A percentile compares a stretch with the other conserved stretches of the same genome.
phyloP scores from a whole-genome alignment of 2,329 filamentous ascomycete genomes.

The Penicillium sp. region DNA sequence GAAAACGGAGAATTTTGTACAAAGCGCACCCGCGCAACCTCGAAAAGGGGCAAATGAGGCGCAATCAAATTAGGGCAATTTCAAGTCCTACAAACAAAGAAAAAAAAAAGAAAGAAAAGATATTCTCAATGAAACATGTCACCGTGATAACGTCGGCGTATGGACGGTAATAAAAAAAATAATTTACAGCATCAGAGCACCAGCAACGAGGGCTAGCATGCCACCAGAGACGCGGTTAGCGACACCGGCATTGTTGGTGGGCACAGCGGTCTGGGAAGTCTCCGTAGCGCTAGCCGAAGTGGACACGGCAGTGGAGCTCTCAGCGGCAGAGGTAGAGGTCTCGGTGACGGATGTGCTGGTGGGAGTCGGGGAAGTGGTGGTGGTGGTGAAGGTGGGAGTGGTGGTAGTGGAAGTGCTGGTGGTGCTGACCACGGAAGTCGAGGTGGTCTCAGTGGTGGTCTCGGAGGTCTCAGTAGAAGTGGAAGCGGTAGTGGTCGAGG shows the following conservation, averaged over 20 bases:
- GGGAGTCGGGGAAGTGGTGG: conserved; percentile 11
- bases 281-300: conserved; percentile 8
- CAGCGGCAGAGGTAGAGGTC: conserved; percentile 18
- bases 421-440: conserved; percentile 14
- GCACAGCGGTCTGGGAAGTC: conserved; percentile 23
- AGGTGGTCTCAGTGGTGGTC: conserved; percentile 21
- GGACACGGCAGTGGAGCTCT: conserved; percentile 19
- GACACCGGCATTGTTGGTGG: conserved; percentile 32
- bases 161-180: not conserved
- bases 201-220: conserved; percentile 36
- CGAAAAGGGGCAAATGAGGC: not conserved
- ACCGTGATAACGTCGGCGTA: not conserved
- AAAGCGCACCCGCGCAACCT: not conserved
- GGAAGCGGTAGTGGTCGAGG: conserved; percentile 22
- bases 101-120: conserved; percentile 2
- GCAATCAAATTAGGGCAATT: not conserved
- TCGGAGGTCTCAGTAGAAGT: conserved; percentile 22
- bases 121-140: conserved; percentile 3
- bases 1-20: conserved; percentile 1
- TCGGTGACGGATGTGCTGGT: conserved; percentile 24
- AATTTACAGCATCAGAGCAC: conserved; percentile 36
- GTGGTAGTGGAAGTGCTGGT: conserved; percentile 22
- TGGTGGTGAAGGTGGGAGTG: conserved; percentile 16
- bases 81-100: not conserved
- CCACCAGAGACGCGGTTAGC: conserved; percentile 35